A percentile compares a stretch with the other conserved stretches of the same genome.
Conservation (phyloP, 116 monocot species). For the Papilionanthe hybrid region DNA sequence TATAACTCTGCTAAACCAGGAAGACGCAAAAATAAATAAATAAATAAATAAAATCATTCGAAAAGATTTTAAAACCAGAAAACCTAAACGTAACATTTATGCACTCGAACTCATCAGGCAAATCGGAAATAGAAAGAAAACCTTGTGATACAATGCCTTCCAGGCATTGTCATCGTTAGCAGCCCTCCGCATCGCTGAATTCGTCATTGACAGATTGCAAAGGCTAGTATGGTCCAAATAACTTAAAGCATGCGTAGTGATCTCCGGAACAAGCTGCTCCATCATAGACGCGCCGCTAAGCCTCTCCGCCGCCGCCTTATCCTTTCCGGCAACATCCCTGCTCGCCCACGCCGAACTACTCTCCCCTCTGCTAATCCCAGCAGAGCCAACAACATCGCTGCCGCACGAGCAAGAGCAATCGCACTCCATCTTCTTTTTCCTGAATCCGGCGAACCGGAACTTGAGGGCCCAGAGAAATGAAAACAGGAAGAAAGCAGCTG, state of each 20-base stretch:
- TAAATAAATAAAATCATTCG: background rate
- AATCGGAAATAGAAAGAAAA: slow-evolving; percentile 9
- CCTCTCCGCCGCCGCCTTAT: slow-evolving; percentile 20
- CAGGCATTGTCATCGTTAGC: slow-evolving; percentile 94
- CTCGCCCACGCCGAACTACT: background rate
- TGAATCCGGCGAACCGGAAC: background rate
- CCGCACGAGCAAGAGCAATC: slow-evolving; percentile 27
- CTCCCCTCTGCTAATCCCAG: slow-evolving; percentile 14
- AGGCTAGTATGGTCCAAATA: slow-evolving; percentile 87
- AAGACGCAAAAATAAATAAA: background rate
- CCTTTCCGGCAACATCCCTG: slow-evolving; percentile 17
- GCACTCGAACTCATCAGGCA: background rate
- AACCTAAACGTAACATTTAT: background rate
- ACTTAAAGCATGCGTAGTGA: slow-evolving; percentile 79
- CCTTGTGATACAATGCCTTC: slow-evolving; percentile 94
- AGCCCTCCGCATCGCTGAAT: slow-evolving; percentile 88
- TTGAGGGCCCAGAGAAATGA: slow-evolving; percentile 23
- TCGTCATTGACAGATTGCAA: slow-evolving; percentile 90
- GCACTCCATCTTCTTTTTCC: slow-evolving; percentile 19
- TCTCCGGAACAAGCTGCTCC: slow-evolving; percentile 99
- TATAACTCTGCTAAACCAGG: background rate
- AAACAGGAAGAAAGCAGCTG: slow-evolving; percentile 33
- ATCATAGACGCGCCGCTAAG: slow-evolving; percentile 75
- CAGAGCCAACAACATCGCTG: slow-evolving; percentile 2
- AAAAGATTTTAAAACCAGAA: slow-evolving; percentile 1